Percentiles rank a stretch among this genome's conserved stretches.
Conservation (phyloP, 2,329 filamentous ascomycete species). For the Endocalyx cinctus region DNA sequence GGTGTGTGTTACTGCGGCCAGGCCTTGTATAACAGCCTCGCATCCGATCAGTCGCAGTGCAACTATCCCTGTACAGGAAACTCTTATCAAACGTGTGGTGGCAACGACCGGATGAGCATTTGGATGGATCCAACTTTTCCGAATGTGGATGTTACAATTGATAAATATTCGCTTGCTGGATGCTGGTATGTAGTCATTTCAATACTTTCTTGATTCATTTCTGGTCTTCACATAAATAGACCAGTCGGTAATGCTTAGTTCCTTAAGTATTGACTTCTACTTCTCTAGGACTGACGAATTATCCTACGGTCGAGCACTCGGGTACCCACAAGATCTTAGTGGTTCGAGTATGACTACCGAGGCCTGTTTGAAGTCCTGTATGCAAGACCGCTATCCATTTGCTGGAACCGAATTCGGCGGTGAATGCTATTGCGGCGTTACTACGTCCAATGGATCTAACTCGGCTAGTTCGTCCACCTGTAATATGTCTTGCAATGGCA, state of each 20-base stretch:
- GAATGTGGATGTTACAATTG: conserved; percentile 38
- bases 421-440: no score
- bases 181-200: no score
- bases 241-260: no score
- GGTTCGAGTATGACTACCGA: conserved; percentile 35
- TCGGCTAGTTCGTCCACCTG: no score
- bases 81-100: conserved; percentile 36
- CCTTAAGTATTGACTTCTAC: no score
- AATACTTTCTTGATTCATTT: no score
- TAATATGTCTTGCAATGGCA: no score
- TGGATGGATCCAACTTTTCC: conserved; percentile 41
- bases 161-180: conserved; percentile 55
- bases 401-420: conserved; percentile 46
- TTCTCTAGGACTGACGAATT: conserved; percentile 42
- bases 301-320: conserved; percentile 38
- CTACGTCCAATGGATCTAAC: no score
- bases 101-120: conserved; percentile 13
- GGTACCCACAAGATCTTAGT: conserved; percentile 37
- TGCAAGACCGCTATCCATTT: conserved; percentile 39
- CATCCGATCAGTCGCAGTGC: conserved; percentile 50
- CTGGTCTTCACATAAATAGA: no score
- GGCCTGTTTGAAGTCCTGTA: conserved; percentile 39
- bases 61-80: conserved; percentile 50
- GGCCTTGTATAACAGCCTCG: conserved; percentile 47
- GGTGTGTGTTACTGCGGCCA: conserved; percentile 50